Percentiles rank a stretch among this genome's conserved stretches.
Evolutionary conservation across 441 rosid genomes (phyloP).

Genomic region (Populus hybrid): DNA sequence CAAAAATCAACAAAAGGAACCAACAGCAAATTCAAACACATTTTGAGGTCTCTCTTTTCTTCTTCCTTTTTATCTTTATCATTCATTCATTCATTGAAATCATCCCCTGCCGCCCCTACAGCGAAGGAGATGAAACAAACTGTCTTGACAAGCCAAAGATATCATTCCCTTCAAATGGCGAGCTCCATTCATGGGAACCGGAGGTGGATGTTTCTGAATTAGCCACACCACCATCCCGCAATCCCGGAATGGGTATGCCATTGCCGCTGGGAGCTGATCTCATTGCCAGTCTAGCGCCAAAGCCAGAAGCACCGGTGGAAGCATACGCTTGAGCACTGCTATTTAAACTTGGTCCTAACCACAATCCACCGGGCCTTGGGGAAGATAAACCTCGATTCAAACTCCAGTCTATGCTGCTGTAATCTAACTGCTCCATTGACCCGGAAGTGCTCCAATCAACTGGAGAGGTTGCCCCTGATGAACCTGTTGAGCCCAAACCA

Average conservation of each 20-base stretch:
- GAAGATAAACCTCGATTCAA: constrained; percentile 50
- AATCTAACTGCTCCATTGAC: constrained; percentile 53
- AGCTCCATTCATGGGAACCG: constrained; percentile 46
- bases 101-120: constrained; percentile 19
- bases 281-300: constrained; percentile 42
- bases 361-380: constrained; percentile 33
- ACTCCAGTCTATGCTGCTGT: constrained; percentile 81
- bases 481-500: constrained; percentile 49
- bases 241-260: constrained; percentile 23
- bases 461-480: constrained; percentile 64
- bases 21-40: constrained; percentile 42
- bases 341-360: constrained; percentile 32
- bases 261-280: constrained; percentile 39
- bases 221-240: constrained; percentile 31
- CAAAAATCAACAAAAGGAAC: constrained; percentile 24
- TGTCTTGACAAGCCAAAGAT: constrained; percentile 60
- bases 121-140: constrained; percentile 55
- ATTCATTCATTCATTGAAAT: constrained; percentile 25
- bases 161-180: constrained; percentile 59
- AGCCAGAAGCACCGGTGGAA: constrained; percentile 15
- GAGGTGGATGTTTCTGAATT: constrained; percentile 27
- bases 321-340: constrained; percentile 17
- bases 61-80: constrained; percentile 8
- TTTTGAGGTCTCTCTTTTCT: constrained; percentile 16
- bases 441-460: constrained; percentile 78